Conservation (phyloP, 495 filamentous ascomycete species). For the Corynascus novoguineensis region DNA sequence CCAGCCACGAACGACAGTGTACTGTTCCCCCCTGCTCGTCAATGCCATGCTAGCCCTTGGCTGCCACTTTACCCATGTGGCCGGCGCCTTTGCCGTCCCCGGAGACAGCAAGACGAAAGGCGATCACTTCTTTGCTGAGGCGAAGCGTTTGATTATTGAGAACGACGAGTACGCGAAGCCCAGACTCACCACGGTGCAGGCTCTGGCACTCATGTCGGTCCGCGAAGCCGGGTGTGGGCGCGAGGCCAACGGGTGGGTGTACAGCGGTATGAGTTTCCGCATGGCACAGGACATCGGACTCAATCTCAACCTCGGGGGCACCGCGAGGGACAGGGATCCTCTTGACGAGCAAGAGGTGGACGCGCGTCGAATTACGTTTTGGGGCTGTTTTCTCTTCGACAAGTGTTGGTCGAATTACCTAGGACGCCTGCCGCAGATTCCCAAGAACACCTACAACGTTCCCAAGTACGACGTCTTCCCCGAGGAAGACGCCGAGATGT, state of each 20-base stretch:
- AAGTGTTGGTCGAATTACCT: constrained; percentile 99
- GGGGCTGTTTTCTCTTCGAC: constrained; percentile 98
- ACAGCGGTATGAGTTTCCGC: constrained; percentile 97
- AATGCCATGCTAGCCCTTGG: constrained; percentile 96
- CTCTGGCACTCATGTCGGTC: constrained; percentile 91
- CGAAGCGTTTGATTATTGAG: constrained; percentile 81
- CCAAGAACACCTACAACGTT: constrained; percentile 67
- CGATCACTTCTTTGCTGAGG: constrained; percentile 95
- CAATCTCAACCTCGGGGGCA: constrained; percentile 72
- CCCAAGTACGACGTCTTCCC: constrained; percentile 92
- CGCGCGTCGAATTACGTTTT: constrained; percentile 86
- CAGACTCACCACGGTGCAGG: constrained; percentile 88
- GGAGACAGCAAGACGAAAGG: constrained; percentile 80
- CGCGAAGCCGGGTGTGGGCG: constrained; percentile 92
- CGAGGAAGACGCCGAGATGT: constrained; percentile 73
- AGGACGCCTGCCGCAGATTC: constrained; percentile 83
- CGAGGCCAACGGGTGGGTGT: constrained; percentile 95
- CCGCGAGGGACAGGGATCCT: constrained; percentile 49
- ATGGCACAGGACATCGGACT: constrained; percentile 94
- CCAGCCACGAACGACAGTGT: constrained; percentile 50
- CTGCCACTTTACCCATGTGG: constrained; percentile 85
- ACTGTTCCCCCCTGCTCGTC: constrained; percentile 85
- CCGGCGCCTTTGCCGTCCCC: constrained; percentile 61
- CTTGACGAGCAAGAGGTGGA: constrained; percentile 82
- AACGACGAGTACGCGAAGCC: constrained; percentile 93